Percentiles rank a stretch among this genome's conserved stretches.
phyloP scores from a whole-genome alignment of 192 early-diverging fungal genomes.

The Backusella mclennaniae region DNA sequence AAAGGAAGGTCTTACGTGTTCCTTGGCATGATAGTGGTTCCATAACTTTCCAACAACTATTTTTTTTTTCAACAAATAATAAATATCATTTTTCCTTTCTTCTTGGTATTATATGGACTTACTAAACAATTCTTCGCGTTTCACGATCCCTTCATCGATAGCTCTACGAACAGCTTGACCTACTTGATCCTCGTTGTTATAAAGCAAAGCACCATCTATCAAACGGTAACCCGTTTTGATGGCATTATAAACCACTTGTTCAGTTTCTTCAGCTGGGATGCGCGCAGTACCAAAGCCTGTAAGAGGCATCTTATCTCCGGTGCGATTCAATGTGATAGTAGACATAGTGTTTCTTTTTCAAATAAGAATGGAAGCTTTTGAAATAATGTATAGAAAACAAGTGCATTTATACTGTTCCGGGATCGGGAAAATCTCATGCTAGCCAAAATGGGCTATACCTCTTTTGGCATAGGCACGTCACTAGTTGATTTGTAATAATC shows the following conservation, averaged over 20 bases:
- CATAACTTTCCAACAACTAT: constrained; percentile 19
- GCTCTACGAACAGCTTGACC: constrained; percentile 51
- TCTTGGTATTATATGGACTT: background rate
- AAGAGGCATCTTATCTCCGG: constrained; percentile 50
- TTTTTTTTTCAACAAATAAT: background rate
- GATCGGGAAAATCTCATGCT: too few species aligned
- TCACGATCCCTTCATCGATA: constrained; percentile 48
- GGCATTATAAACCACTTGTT: constrained; percentile 39
- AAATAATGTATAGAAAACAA: too few species aligned
- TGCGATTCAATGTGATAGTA: constrained; percentile 38
- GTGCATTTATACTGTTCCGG: too few species aligned
- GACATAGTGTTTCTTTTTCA: too few species aligned
- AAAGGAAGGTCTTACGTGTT: too few species aligned
- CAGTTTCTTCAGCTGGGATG: constrained; percentile 37
- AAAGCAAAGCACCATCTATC: constrained; percentile 54
- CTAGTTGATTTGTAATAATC: background rate
- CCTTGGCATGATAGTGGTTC: too few species aligned
- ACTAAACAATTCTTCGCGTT: constrained; percentile 48
- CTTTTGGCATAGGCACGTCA: background rate
- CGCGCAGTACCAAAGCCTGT: constrained; percentile 52
- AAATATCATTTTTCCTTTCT: background rate
- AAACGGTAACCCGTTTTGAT: constrained; percentile 36
- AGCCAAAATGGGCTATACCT: too few species aligned
- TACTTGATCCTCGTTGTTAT: constrained; percentile 63
- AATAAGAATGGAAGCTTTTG: too few species aligned